These are phyloP conservation scores for Kwoniella mangroviensis DNA, from an alignment of 768 basidiomycete genomes.

Conservation along the genomic window DNA sequence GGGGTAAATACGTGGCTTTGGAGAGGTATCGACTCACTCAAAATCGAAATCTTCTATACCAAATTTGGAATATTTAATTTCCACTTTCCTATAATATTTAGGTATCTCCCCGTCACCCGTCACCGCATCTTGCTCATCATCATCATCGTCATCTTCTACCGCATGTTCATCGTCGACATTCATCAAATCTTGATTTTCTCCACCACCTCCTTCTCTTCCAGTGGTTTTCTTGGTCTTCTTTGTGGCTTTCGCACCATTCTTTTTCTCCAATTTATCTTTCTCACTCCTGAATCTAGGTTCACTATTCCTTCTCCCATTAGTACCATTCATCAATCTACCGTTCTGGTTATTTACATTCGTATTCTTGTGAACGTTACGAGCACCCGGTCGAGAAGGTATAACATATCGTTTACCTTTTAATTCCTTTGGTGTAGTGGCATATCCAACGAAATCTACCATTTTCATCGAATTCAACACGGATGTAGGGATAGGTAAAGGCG, in stretches of 20 bases:
- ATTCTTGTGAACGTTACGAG: slow-evolving; percentile 17
- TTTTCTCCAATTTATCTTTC: slow-evolving; percentile 59
- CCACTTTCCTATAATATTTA: slow-evolving; percentile 82
- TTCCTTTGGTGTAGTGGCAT: slow-evolving; percentile 84
- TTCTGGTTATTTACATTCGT: slow-evolving; percentile 5
- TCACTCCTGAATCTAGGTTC: slow-evolving; percentile 77
- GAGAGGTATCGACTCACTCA: slow-evolving; percentile 63
- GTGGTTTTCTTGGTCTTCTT: slow-evolving; percentile 12
- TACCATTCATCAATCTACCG: slow-evolving; percentile 56
- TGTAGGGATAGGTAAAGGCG: slow-evolving; percentile 76
- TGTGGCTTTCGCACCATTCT: too few species aligned
- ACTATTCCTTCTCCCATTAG: slow-evolving; percentile 57
- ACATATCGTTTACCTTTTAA: slow-evolving; percentile 82
- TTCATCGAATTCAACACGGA: slow-evolving; percentile 79
- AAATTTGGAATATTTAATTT: slow-evolving; percentile 98
- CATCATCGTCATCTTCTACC: neutral
- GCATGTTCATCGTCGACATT: slow-evolving; percentile 1
- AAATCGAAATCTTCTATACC: slow-evolving; percentile 99
- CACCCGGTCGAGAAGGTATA: slow-evolving; percentile 60
- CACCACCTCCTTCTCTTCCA: slow-evolving; percentile 14
- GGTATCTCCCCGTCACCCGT: slow-evolving; percentile 62
- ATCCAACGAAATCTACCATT: slow-evolving; percentile 84
- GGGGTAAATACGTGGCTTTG: neutral
- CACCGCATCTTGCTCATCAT: slow-evolving; percentile 18
- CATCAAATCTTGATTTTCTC: slow-evolving; percentile 37